Base-by-base conservation (phyloP, 1,139 yeast genomes). In the Geotrichum klebahnii region DNA sequence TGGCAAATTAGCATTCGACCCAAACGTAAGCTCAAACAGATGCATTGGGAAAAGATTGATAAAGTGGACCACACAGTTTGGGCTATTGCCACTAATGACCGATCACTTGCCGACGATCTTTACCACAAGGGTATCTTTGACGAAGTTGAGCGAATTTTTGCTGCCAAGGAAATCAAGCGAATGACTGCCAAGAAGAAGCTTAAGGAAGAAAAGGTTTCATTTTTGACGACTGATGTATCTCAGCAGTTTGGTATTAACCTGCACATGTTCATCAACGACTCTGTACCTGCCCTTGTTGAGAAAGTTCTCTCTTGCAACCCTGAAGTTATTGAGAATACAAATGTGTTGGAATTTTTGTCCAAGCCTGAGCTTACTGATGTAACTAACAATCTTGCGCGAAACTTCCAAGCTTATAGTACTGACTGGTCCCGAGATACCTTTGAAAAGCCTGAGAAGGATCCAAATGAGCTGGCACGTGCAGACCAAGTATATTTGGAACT, bases 191-290 rank as follows among this genome's bases (percentile, higher is more conserved):
- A 59, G 20, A 65, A 70, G 41, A 63, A 67, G 32, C 65, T 66
- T 12, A 67, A 66, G 35, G 67, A 65, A 20, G 71, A 76, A 48
- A 79, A 81, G 59, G 65, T 84, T 1, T 71, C 86, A 0, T 81
- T 83, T 55, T 73, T 92, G 53, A 78, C 95, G 1, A 71, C 95
- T 53, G 96, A 90, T 60, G 68, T 89, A 55, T 86, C 95, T 1
- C 92, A 84, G 63, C 95, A 87, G 60, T 88, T 92, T 71, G 97
- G 96, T 38, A 92, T 92, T 62, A 89, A 90, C 61, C 71, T 92
- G 53, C 97, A 92, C 63, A 78, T 84, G 76, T 87, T 82, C 69
- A 77, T 88, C 2, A 73, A 72, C 54, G 61, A 78, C 48, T 63
- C 80, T 1, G 95, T 83, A 16, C 80, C 76, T 6, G 83, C 78